Evolutionary conservation across 1,139 yeast species (phyloP), one percentile per base, ranked within the genome.

Genomic region (Protomyces inundatus): DNA sequence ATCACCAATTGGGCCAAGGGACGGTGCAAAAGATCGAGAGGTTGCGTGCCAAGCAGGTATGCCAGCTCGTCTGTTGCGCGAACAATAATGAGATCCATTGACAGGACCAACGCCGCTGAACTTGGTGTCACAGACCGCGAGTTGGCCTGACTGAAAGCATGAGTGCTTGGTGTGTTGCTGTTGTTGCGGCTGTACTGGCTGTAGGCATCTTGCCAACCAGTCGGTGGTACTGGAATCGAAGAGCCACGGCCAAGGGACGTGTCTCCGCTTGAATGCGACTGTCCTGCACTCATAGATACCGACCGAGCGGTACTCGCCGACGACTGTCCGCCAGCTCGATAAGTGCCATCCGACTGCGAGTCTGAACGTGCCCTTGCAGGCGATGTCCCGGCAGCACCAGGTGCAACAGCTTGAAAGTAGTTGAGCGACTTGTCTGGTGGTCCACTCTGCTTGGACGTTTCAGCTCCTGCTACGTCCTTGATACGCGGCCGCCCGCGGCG

Each of bases 401-500:
- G 7, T n/a, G 46, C 10, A 9, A 12, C 9, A 12, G 39, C 39
- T 14, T 42, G 48, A 4, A 42, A 42, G 12, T 42, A 30, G 30
- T 42, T 42, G 30, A 42, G 23, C 30, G 32, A 16, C 7, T 42
- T 30, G 10, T 5, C 12, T 16, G 48, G 48, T 14, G 48, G 48
- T 14, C 48, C 48, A n/a, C 10, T 10, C 23, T 42, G n/a, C 23
- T 23, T 33, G 9, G 55, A 1, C 16, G 51, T 45, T 2, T 12
- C 23, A 9, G 55, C 45, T 46, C 54, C 37, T 33, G 51, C 34
- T 46, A 54, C 53, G 37, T 58, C 62, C 42, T 55, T 45, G 23
- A 66, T 53, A 1, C 68, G 59, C 32, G 67, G 67, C 40, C 68
- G 60, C 6, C 68, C 68, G 3, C 68, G 66, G n/a, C 66, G 65